phyloP scores from a whole-genome alignment of 2,329 filamentous ascomycete genomes.

The Paecilomyces sp. region DNA sequence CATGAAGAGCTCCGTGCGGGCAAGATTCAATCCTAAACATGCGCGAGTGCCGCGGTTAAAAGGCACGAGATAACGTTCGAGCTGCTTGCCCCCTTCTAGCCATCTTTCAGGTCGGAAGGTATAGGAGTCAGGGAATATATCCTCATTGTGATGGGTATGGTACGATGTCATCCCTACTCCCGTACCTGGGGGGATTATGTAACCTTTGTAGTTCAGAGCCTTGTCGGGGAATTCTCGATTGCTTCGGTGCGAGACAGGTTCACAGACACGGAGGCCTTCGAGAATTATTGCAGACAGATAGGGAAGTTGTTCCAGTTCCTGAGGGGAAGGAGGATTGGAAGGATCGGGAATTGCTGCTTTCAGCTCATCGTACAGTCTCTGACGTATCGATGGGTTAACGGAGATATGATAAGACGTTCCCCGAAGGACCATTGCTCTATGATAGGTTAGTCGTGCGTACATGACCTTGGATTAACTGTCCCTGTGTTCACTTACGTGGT shows the following conservation, averaged over 20 bases:
- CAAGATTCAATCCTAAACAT: slow-evolving; percentile 34
- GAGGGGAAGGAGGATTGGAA: slow-evolving; percentile 3
- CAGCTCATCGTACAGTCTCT: slow-evolving; percentile 9
- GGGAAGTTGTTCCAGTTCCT: slow-evolving; percentile 16
- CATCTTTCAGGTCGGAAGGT: slow-evolving; percentile 19
- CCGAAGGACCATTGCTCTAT: slow-evolving; percentile 1
- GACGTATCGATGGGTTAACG: slow-evolving; percentile 6
- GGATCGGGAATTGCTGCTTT: slow-evolving; percentile 9
- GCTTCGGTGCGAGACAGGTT: slow-evolving; percentile 21
- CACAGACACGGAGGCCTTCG: slow-evolving; percentile 24
- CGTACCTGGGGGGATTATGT: slow-evolving; percentile 14
- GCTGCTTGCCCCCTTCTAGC: slow-evolving; percentile 17
- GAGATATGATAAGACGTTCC: slow-evolving; percentile 8
- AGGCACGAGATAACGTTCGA: slow-evolving; percentile 11
- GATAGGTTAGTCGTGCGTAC: not conserved
- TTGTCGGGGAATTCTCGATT: slow-evolving; percentile 13
- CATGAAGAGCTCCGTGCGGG: slow-evolving; percentile 28
- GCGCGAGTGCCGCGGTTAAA: slow-evolving; percentile 26
- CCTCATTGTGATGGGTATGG: slow-evolving; percentile 16
- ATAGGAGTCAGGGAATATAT: slow-evolving; percentile 17
- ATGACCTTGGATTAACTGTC: not conserved
- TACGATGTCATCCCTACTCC: slow-evolving; percentile 21
- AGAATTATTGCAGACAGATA: slow-evolving; percentile 18
- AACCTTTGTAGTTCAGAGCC: slow-evolving; percentile 13
- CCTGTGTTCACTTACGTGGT: not conserved